Conservation (phyloP, 2,329 filamentous ascomycete genomes). For the Penicillium italicum region DNA sequence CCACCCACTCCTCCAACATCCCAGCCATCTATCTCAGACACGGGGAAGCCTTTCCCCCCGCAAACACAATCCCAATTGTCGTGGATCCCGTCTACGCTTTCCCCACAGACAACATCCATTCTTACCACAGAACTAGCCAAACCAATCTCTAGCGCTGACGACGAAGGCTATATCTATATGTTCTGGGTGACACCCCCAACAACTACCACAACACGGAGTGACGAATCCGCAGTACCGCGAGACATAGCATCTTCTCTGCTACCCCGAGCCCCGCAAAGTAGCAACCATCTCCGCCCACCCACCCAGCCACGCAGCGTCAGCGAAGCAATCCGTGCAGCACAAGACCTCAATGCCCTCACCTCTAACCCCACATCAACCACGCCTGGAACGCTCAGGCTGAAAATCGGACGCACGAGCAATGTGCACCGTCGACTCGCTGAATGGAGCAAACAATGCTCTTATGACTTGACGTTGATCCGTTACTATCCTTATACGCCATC, state of each 20-base stretch:
- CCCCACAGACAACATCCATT: slow-evolving; percentile 64
- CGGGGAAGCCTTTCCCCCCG: slow-evolving; percentile 26
- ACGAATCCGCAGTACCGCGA: slow-evolving; percentile 45
- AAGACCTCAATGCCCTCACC: slow-evolving; percentile 32
- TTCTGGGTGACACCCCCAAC: slow-evolving; percentile 85
- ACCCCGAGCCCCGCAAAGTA: slow-evolving; percentile 40
- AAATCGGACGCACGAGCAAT: slow-evolving; percentile 69
- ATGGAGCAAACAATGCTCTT: slow-evolving; percentile 90
- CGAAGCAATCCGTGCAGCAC: slow-evolving; percentile 39
- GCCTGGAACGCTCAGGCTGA: slow-evolving; percentile 62
- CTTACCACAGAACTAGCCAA: slow-evolving; percentile 74
- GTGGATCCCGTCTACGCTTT: slow-evolving; percentile 65
- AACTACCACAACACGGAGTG: slow-evolving; percentile 26
- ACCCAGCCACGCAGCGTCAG: slow-evolving; percentile 31
- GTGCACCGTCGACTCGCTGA: slow-evolving; percentile 88
- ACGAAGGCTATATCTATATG: slow-evolving; percentile 95
- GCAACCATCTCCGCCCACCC: slow-evolving; percentile 17
- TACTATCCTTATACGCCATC: slow-evolving; percentile 74
- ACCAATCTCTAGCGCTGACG: slow-evolving; percentile 69
- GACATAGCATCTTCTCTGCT: slow-evolving; percentile 61
- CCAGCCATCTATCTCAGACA: slow-evolving; percentile 14
- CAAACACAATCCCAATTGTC: slow-evolving; percentile 52
- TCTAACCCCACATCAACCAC: slow-evolving; percentile 27
- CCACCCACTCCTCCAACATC: slow-evolving; percentile 10
- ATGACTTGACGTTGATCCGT: slow-evolving; percentile 79